phyloP scores from a whole-genome alignment of 345 rosid species.

The Diplotaxis tenuifolia region DNA sequence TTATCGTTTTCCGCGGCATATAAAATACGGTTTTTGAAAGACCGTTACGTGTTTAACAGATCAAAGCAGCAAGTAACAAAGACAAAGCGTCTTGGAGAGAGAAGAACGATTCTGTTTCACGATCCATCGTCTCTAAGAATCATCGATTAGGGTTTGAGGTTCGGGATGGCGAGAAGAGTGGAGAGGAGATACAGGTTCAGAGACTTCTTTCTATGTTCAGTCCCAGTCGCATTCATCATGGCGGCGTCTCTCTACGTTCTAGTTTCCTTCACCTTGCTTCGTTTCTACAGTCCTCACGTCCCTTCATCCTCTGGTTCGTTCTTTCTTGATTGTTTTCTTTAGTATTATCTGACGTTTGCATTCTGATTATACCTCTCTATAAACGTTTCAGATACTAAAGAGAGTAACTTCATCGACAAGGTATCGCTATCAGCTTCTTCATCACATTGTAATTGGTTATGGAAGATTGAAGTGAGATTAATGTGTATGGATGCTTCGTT shows the following conservation, averaged over 20 bases:
- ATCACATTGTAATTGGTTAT: not conserved
- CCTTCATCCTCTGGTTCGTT: conserved; percentile 45
- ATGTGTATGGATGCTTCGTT: conserved; percentile 22
- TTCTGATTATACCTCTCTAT: not conserved
- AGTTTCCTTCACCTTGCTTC: conserved; percentile 30
- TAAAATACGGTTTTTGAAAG: not conserved
- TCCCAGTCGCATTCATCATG: not conserved
- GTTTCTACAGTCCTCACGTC: conserved; percentile 46
- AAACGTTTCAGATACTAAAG: conserved; percentile 10
- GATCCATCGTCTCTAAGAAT: conserved; percentile 18
- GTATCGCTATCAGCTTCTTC: conserved; percentile 30
- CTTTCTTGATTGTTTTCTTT: not conserved
- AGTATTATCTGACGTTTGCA: not conserved
- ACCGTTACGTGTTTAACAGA: not conserved
- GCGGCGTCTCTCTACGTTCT: not conserved
- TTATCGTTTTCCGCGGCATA: not conserved
- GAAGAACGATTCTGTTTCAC: not conserved
- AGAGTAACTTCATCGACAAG: conserved; percentile 45
- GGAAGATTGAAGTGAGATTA: not conserved
- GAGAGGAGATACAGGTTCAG: not conserved
- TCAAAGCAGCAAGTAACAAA: not conserved
- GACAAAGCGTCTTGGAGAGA: not conserved
- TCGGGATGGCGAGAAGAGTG: not conserved
- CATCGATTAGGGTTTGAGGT: not conserved
- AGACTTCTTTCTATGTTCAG: not conserved